phyloP scores from a whole-genome alignment of 116 monocot species.

The Papilionanthe hybrid region DNA sequence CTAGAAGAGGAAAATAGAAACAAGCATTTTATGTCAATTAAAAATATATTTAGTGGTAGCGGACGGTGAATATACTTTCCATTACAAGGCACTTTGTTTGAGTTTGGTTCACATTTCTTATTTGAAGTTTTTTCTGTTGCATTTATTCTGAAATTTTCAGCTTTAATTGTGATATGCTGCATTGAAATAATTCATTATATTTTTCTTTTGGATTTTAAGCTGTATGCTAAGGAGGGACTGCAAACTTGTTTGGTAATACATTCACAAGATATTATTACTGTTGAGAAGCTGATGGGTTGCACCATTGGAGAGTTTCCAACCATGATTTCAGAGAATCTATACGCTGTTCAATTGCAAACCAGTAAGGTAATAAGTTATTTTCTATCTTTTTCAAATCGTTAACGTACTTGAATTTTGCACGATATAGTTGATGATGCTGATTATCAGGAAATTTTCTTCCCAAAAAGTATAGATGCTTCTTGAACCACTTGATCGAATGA shows the following conservation, averaged over 20 bases:
- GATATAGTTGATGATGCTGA: neutral
- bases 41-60: too few relatives aligned
- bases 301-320: constrained; percentile 55
- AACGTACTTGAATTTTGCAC: neutral
- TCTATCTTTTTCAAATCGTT: constrained; percentile 3
- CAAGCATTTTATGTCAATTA: too few relatives aligned
- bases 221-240: constrained; percentile 75
- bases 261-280: constrained; percentile 70
- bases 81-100: neutral
- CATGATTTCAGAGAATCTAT: constrained; percentile 46
- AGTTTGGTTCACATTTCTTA: neutral
- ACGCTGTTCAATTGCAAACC: constrained; percentile 69
- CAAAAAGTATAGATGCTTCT: constrained; percentile 64
- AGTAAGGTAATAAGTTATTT: constrained; percentile 49
- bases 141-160: neutral
- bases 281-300: constrained; percentile 65
- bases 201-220: constrained; percentile 18
- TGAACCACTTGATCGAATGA: constrained; percentile 74
- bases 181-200: neutral
- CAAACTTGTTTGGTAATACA: constrained; percentile 75
- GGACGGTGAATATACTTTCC: neutral
- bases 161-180: neutral
- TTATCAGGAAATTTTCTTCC: constrained; percentile 4
- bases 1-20: too few relatives aligned
- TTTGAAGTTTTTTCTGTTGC: neutral